phyloP scores from a whole-genome alignment of 192 early-diverging fungal genomes.

The Geranomyces michiganensis region DNA sequence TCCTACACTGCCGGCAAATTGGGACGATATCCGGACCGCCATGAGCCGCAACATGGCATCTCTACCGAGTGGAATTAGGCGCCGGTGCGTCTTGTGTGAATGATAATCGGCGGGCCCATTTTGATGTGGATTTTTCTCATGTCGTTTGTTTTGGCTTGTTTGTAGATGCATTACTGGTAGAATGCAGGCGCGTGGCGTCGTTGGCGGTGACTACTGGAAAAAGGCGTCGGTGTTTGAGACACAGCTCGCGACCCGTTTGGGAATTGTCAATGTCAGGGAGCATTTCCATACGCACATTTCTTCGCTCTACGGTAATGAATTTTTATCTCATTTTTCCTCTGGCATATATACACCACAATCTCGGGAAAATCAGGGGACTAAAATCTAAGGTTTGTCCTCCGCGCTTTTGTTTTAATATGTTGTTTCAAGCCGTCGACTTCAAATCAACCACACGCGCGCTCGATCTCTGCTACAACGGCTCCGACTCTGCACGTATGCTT shows the following conservation, averaged over 20 bases:
- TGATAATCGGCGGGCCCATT: not conserved
- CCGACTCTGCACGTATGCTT: conserved; percentile 17
- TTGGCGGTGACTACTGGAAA: conserved; percentile 39
- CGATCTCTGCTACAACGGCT: conserved; percentile 33
- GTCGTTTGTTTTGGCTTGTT: not conserved
- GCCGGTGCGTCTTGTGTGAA: conserved; percentile 12
- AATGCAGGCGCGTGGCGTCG: conserved; percentile 38
- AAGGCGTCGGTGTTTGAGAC: conserved; percentile 9
- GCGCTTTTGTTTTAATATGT: too few species aligned
- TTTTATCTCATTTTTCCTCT: too few species aligned
- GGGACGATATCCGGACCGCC: conserved; percentile 36
- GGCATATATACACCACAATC: too few species aligned
- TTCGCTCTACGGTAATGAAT: conserved; percentile 25
- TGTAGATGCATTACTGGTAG: conserved; percentile 33
- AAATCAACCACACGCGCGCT: conserved; percentile 39
- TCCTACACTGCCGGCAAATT: conserved; percentile 16
- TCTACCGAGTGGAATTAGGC: conserved; percentile 18
- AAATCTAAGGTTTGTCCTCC: not conserved
- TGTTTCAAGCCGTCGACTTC: conserved; percentile 16
- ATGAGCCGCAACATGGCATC: conserved; percentile 36
- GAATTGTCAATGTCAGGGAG: not conserved
- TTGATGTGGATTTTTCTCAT: not conserved
- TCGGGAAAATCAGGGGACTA: too few species aligned
- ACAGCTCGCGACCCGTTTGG: conserved; percentile 20
- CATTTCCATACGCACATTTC: conserved; percentile 29